phyloP scores from a whole-genome alignment of 176 grass and related monocot genomes.

The Bothriochloa decipiens region DNA sequence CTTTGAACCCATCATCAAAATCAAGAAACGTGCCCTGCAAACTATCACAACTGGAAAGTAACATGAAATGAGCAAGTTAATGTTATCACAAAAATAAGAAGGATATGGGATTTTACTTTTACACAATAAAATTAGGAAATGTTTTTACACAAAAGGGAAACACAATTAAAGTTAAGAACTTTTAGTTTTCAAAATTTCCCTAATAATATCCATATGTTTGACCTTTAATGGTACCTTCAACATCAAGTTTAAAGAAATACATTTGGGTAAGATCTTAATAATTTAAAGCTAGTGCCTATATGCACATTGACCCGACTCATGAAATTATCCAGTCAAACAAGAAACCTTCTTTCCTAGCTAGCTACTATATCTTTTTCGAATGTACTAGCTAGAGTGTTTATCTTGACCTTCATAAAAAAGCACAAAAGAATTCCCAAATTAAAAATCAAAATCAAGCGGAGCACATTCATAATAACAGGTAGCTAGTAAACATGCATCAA shows the following conservation, averaged over 20 bases:
- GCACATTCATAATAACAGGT: not conserved
- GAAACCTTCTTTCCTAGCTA: not conserved
- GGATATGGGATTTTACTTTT: not conserved
- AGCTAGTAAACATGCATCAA: not conserved
- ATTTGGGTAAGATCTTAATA: not conserved
- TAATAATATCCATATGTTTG: not conserved
- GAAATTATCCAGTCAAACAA: slow-evolving; percentile 18
- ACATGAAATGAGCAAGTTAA: not conserved
- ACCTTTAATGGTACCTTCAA: not conserved
- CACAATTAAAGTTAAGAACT: not conserved
- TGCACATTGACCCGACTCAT: not conserved
- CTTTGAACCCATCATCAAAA: not conserved
- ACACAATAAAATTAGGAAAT: not conserved
- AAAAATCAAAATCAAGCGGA: not conserved
- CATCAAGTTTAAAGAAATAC: not conserved
- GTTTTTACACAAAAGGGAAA: not conserved
- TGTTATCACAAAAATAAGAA: not conserved
- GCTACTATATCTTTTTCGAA: too few relatives aligned
- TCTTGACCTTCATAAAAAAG: not conserved
- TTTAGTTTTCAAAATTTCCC: not conserved
- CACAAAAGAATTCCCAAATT: not conserved
- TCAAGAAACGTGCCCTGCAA: slow-evolving; percentile 9
- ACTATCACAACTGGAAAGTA: slow-evolving; percentile 32
- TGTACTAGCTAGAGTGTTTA: not conserved
- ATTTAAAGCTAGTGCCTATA: not conserved